A percentile compares a stretch with the other conserved stretches of the same genome.
These are phyloP conservation scores for Mycena capillaripes DNA, from an alignment of 768 basidiomycete species.

Conservation along the genomic window DNA sequence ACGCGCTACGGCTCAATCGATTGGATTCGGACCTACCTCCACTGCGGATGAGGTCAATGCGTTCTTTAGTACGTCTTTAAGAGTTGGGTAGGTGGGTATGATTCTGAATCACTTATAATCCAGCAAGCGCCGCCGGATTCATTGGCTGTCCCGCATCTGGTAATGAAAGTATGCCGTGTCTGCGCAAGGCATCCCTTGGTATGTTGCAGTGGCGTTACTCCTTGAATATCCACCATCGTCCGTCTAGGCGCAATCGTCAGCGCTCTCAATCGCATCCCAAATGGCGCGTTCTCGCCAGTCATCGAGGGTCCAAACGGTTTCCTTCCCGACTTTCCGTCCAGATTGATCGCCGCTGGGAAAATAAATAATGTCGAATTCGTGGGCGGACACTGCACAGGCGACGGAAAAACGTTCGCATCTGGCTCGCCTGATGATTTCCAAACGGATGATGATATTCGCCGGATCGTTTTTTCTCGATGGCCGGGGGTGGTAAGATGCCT, in stretches of 20 bases:
- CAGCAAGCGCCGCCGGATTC: slow-evolving; percentile 47
- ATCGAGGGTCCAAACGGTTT: slow-evolving; percentile 47
- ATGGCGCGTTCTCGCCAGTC: slow-evolving; percentile 47
- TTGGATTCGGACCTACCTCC: slow-evolving; percentile 55
- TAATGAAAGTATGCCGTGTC: slow-evolving; percentile 47
- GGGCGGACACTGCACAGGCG: slow-evolving; percentile 60
- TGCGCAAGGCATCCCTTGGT: slow-evolving; percentile 54
- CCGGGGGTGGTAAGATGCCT: slow-evolving; percentile 48
- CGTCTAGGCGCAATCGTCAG: slow-evolving; percentile 51
- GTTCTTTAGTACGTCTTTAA: slow-evolving; percentile 47
- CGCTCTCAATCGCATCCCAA: slow-evolving; percentile 53
- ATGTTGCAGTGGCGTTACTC: neutral
- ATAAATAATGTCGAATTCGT: slow-evolving; percentile 51
- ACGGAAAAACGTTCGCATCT: slow-evolving; percentile 57
- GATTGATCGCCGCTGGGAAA: slow-evolving; percentile 48
- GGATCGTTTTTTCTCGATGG: slow-evolving; percentile 51
- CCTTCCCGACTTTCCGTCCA: slow-evolving; percentile 53
- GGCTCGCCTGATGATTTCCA: slow-evolving; percentile 52
- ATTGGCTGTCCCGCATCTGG: slow-evolving; percentile 48
- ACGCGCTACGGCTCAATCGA: slow-evolving; percentile 57
- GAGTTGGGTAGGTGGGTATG: neutral
- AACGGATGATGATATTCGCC: slow-evolving; percentile 56
- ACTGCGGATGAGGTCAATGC: slow-evolving; percentile 45
- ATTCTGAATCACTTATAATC: neutral
- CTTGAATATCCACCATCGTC: neutral